Evolutionary conservation across 257 asterid species (phyloP).

Genomic region (Forsythia suspensa): DNA sequence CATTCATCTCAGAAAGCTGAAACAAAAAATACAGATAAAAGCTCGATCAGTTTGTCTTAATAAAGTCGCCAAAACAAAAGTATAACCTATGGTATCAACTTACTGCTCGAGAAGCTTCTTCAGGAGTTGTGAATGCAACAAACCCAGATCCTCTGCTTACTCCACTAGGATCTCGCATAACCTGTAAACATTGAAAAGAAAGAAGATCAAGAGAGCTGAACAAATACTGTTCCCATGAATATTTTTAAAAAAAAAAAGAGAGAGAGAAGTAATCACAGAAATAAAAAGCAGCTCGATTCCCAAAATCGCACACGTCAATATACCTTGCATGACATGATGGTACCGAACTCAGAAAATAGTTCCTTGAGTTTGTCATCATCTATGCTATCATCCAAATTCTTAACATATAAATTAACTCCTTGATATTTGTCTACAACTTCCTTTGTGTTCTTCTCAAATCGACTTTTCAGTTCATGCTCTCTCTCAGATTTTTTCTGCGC

Average conservation of each 20-base stretch:
- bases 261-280: not conserved
- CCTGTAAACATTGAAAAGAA: conserved; percentile 26
- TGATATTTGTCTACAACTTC: conserved; percentile 54
- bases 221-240: not conserved
- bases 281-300: not conserved
- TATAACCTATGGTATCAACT: conserved; percentile 16
- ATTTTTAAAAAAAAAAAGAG: not conserved
- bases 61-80: not conserved
- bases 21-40: not conserved
- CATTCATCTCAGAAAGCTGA: conserved; percentile 60
- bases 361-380: conserved; percentile 62
- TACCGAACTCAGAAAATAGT: conserved; percentile 47
- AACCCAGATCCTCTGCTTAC: conserved; percentile 70
- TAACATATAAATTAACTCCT: conserved; percentile 54
- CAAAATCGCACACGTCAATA: not conserved
- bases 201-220: not conserved
- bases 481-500: conserved; percentile 63
- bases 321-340: conserved; percentile 59
- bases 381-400: conserved; percentile 58
- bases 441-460: conserved; percentile 42
- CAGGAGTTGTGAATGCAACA: conserved; percentile 62
- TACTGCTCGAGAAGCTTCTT: conserved; percentile 68
- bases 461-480: conserved; percentile 49
- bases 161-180: conserved; percentile 62
- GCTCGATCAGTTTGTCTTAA: not conserved